Percentiles rank a stretch among this genome's conserved stretches.
Evolutionary conservation across 768 basidiomycete species (phyloP).

Genomic region (Coprinopsis sp.): DNA sequence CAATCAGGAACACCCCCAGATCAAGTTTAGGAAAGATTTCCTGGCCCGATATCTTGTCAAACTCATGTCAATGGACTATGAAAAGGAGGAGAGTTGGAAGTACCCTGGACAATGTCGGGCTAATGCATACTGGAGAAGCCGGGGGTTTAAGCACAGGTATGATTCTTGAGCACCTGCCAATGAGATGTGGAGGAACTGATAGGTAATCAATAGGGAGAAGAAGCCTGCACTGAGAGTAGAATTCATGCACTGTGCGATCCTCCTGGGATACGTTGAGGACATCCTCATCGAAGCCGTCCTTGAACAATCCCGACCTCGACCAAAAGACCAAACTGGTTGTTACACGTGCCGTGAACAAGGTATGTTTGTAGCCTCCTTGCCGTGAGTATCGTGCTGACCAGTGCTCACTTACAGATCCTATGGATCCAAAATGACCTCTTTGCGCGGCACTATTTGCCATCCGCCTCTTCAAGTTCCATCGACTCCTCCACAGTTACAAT

Average conservation of each 20-base stretch:
- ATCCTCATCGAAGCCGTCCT: slow-evolving; percentile 39
- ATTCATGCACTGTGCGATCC: slow-evolving; percentile 35
- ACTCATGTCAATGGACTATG: slow-evolving; percentile 42
- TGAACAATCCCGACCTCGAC: slow-evolving; percentile 32
- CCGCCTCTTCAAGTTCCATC: too few species aligned
- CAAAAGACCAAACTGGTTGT: slow-evolving; percentile 36
- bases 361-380: slow-evolving; percentile 12
- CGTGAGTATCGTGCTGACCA: not conserved
- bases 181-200: not conserved
- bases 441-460: slow-evolving; percentile 41
- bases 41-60: slow-evolving; percentile 29
- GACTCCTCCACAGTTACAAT: not conserved
- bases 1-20: slow-evolving; percentile 38
- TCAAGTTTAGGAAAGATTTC: slow-evolving; percentile 42
- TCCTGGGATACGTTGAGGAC: slow-evolving; percentile 43
- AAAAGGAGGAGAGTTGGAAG: slow-evolving; percentile 37
- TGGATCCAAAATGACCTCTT: slow-evolving; percentile 50
- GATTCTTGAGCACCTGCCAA: slow-evolving; percentile 2
- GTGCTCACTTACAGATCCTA: slow-evolving; percentile 27
- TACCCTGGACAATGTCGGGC: slow-evolving; percentile 44
- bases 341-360: slow-evolving; percentile 41
- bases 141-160: slow-evolving; percentile 41
- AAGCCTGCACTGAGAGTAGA: slow-evolving; percentile 33
- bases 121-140: slow-evolving; percentile 45
- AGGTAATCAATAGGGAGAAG: slow-evolving; percentile 14